phyloP scores from a whole-genome alignment of 805 yeast genomes.

The Torulaspora indica region DNA sequence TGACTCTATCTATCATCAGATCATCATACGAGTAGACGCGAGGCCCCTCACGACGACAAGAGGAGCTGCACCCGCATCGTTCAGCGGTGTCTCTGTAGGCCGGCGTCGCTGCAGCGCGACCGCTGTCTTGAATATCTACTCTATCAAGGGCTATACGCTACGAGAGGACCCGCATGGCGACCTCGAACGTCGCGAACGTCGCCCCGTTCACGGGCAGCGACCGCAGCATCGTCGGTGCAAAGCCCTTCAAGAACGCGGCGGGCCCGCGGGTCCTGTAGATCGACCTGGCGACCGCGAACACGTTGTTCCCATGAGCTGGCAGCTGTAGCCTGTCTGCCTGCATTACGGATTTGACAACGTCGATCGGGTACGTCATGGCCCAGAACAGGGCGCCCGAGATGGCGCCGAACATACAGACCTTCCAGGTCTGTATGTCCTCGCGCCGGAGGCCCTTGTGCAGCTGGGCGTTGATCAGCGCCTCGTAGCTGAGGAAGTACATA shows the following conservation, averaged over 20 bases:
- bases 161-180: slow-evolving; percentile 69
- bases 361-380: slow-evolving; percentile 81
- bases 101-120: too few relatives aligned
- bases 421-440: slow-evolving; percentile 78
- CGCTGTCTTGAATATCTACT: not conserved
- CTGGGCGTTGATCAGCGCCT: slow-evolving; percentile 65
- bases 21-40: not conserved
- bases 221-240: slow-evolving; percentile 85
- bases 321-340: slow-evolving; percentile 46
- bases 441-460: slow-evolving; percentile 45
- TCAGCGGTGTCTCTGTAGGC: too few relatives aligned
- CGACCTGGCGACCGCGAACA: slow-evolving; percentile 47
- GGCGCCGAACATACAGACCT: slow-evolving; percentile 83
- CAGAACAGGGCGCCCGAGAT: slow-evolving; percentile 86
- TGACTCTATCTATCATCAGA: too few relatives aligned
- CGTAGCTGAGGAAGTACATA: slow-evolving; percentile 82
- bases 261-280: slow-evolving; percentile 58
- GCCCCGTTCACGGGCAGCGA: slow-evolving; percentile 99
- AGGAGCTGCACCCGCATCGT: too few relatives aligned
- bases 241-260: slow-evolving; percentile 82
- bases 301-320: slow-evolving; percentile 55
- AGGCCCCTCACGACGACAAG: too few relatives aligned
- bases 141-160: slow-evolving; percentile 19
- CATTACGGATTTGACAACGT: slow-evolving; percentile 82
- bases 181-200: slow-evolving; percentile 89